Evolutionary conservation across 331 rosid genomes (phyloP).

Genomic region (Quercus phellos): DNA sequence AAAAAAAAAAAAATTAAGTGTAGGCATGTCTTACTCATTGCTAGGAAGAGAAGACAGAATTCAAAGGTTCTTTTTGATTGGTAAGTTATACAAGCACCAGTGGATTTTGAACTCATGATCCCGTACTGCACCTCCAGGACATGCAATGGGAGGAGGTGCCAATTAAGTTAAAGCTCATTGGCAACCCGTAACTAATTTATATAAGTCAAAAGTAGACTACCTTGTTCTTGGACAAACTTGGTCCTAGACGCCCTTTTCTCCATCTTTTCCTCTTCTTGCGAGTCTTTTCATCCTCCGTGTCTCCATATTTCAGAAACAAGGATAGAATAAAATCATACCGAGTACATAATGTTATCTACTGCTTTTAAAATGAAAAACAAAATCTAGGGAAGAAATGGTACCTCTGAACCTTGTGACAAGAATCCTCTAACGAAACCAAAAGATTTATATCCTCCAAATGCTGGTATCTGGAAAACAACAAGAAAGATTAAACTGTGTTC

Average conservation of each 20-base stretch:
- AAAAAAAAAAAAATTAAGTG: too few species aligned
- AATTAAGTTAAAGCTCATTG: too few species aligned
- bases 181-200: background rate
- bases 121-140: too few species aligned
- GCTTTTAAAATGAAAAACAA: conserved; percentile 5
- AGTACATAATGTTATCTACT: background rate
- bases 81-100: too few species aligned
- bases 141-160: too few species aligned
- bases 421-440: conserved; percentile 72
- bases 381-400: conserved; percentile 20
- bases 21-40: too few species aligned
- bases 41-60: too few species aligned
- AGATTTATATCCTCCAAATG: conserved; percentile 74
- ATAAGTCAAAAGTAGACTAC: conserved; percentile 22
- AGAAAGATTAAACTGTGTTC: conserved; percentile 1
- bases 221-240: conserved; percentile 68
- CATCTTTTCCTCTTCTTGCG: conserved; percentile 95
- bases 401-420: conserved; percentile 66
- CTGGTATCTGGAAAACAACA: conserved; percentile 60
- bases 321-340: background rate
- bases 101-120: too few species aligned
- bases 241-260: conserved; percentile 82
- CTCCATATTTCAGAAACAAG: conserved; percentile 40
- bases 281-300: conserved; percentile 74
- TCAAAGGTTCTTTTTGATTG: too few species aligned